Conservation (phyloP, 305 asterid species). For the Fraxinus floribunda region DNA sequence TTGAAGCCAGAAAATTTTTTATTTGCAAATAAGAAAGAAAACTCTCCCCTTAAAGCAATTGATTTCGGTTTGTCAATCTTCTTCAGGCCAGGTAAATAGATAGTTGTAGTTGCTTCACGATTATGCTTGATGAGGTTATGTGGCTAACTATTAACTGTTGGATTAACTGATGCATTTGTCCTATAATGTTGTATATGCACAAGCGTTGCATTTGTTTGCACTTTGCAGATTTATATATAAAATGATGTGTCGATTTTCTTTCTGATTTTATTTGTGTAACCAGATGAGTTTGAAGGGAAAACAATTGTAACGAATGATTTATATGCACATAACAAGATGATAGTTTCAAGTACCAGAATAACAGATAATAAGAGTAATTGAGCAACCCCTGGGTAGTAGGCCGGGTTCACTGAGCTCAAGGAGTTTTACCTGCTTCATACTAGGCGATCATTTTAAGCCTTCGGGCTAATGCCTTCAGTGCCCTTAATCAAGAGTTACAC, state of each 20-base stretch:
- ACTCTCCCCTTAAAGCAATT: conserved; percentile 87
- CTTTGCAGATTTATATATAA: conserved; percentile 14
- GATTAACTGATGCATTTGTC: conserved; percentile 3
- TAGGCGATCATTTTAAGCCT: neutral
- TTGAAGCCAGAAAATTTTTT: conserved; percentile 85
- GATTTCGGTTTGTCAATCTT: conserved; percentile 88
- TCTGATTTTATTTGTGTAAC: neutral
- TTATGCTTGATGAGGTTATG: conserved; percentile 11
- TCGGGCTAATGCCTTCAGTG: neutral
- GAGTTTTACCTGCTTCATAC: neutral
- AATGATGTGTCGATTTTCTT: neutral
- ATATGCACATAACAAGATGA: neutral
- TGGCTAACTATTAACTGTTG: neutral
- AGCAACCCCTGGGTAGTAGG: neutral
- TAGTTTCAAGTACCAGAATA: neutral
- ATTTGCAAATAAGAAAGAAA: conserved; percentile 81
- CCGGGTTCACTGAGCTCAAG: neutral
- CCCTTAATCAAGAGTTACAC: neutral
- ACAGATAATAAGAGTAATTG: neutral
- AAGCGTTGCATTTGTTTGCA: conserved; percentile 3
- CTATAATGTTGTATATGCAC: neutral
- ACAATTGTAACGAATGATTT: neutral
- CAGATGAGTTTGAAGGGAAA: neutral
- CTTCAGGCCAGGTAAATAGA: conserved; percentile 77
- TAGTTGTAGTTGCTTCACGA: conserved; percentile 5